These are phyloP conservation scores for Phialocephala subalpina DNA, from an alignment of 2,329 filamentous ascomycete species.

Conservation along the genomic window DNA sequence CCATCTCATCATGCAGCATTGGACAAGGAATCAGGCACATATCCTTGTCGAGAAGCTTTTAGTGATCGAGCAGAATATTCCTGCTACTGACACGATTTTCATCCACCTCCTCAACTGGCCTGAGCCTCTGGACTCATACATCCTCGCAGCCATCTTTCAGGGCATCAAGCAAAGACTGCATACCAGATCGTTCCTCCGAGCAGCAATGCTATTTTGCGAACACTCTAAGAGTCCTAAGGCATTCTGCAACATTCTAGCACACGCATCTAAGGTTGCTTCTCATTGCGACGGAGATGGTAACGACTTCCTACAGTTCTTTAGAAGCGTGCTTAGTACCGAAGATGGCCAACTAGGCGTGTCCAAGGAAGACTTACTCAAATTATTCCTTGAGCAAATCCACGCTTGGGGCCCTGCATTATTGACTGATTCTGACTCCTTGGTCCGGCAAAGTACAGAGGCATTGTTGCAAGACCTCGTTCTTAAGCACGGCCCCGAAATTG, in stretches of 20 bases:
- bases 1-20: slow-evolving; percentile 53
- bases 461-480: slow-evolving; percentile 38
- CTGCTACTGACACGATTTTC: slow-evolving; percentile 63
- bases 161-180: slow-evolving; percentile 38
- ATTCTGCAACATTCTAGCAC: slow-evolving; percentile 32
- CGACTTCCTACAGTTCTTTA: slow-evolving; percentile 45
- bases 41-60: slow-evolving; percentile 74
- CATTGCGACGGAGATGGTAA: slow-evolving; percentile 41
- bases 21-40: slow-evolving; percentile 49
- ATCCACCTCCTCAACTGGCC: slow-evolving; percentile 59
- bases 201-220: slow-evolving; percentile 42
- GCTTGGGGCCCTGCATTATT: slow-evolving; percentile 61
- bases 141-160: slow-evolving; percentile 52
- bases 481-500: slow-evolving; percentile 24
- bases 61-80: slow-evolving; percentile 63
- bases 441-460: slow-evolving; percentile 51
- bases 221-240: slow-evolving; percentile 34
- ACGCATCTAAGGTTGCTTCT: slow-evolving; percentile 36
- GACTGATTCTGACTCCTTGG: slow-evolving; percentile 54
- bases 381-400: slow-evolving; percentile 50
- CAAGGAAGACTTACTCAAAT: slow-evolving; percentile 44
- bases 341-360: slow-evolving; percentile 45
- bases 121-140: slow-evolving; percentile 58
- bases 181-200: slow-evolving; percentile 40
- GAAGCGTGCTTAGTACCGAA: slow-evolving; percentile 32